Evolutionary conservation across 2,329 filamentous ascomycete genomes (phyloP).

Genomic region (Chrysoporthe puriensis): DNA sequence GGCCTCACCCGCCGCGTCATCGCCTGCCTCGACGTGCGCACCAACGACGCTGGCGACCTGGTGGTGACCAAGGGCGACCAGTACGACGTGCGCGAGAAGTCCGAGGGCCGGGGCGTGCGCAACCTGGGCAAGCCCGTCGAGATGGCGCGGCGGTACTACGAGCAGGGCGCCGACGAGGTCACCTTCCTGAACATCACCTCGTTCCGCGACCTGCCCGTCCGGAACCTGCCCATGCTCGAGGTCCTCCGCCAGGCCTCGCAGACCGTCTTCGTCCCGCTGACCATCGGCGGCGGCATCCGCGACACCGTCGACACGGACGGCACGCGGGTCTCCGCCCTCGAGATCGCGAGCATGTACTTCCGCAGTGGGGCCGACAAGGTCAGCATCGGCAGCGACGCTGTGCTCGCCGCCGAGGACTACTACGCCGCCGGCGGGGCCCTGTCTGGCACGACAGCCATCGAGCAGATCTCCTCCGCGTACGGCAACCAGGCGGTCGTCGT

Average conservation of each 20-base stretch:
- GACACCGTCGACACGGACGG: slow-evolving; percentile 91
- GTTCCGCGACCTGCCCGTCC: slow-evolving; percentile 92
- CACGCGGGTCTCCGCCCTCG: slow-evolving; percentile 81
- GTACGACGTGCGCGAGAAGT: slow-evolving; percentile 95
- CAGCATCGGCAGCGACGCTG: slow-evolving; percentile 93
- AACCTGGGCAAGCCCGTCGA: slow-evolving; percentile 97
- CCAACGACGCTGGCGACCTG: slow-evolving; percentile 91
- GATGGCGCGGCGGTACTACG: slow-evolving; percentile 91
- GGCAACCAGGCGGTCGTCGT: slow-evolving; percentile 97
- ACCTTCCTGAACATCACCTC: slow-evolving; percentile 98
- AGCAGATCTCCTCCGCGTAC: slow-evolving; percentile 91
- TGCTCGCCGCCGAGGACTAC: slow-evolving; percentile 90
- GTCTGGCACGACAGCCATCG: slow-evolving; percentile 85
- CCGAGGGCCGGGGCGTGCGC: slow-evolving; percentile 65
- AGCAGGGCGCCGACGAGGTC: slow-evolving; percentile 94
- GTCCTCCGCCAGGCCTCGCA: slow-evolving; percentile 83
- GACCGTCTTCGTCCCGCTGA: slow-evolving; percentile 94
- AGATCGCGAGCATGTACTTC: slow-evolving; percentile 97
- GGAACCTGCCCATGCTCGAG: slow-evolving; percentile 95
- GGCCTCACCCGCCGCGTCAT: slow-evolving; percentile 93
- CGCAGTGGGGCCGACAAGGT: slow-evolving; percentile 97
- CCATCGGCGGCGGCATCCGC: slow-evolving; percentile 92
- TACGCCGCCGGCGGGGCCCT: slow-evolving; percentile 71
- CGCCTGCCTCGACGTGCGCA: slow-evolving; percentile 91
- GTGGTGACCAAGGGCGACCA: slow-evolving; percentile 99